Base-by-base conservation (phyloP, 345 rosid genomes). In the Sonneratia caseolaris region DNA sequence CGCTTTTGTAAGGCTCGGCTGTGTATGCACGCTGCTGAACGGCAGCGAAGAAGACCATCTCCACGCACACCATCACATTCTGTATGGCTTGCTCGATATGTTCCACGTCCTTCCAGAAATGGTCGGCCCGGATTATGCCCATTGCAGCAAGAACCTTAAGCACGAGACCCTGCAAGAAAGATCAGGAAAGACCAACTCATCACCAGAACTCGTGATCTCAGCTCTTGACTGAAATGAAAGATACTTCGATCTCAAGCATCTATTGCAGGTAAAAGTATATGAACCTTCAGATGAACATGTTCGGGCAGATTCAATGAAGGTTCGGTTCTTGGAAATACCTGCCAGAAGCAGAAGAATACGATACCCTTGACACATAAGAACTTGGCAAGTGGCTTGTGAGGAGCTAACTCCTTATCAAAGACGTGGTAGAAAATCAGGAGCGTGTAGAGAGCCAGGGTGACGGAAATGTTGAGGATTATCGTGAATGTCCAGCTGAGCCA, bases 401-500 rank as follows among this genome's bases (percentile, higher is more conserved):
- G 97, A 59, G 84, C 88, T 77, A 95, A 79, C 76, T 92, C 99
- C 76, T 92, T 95, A 51, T 89, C 96, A 79, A 94, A 95, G 27
- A 92, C 96, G 68, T 92, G 99, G 84, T 90, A 95, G 81, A 92
- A 95, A 19, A 85, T 3, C 70, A 92, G 89, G 73, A 95, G 86
- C n/a, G 97, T 83, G 73, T 95, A 95, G 76, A 95, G 74, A 8
- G 99, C 99, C 74, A 95, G 81, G 37, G 97, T 83, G 66, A 95
- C 97, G 2, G 97, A 95, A 66, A 86, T 53, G 68, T 95, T 92
- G 76, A 92, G 91, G 73, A 92, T 78, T 72, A 92, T 82, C 5
- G 97, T 90, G 82, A 95, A 85, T 68, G 93, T 86, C 99, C 97
- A 92, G 81, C 97, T 95, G 84, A 95, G 73, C 99, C 99, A 95